Evolutionary conservation across 495 filamentous ascomycete species (phyloP).

Genomic region (Letharia columbiana): DNA sequence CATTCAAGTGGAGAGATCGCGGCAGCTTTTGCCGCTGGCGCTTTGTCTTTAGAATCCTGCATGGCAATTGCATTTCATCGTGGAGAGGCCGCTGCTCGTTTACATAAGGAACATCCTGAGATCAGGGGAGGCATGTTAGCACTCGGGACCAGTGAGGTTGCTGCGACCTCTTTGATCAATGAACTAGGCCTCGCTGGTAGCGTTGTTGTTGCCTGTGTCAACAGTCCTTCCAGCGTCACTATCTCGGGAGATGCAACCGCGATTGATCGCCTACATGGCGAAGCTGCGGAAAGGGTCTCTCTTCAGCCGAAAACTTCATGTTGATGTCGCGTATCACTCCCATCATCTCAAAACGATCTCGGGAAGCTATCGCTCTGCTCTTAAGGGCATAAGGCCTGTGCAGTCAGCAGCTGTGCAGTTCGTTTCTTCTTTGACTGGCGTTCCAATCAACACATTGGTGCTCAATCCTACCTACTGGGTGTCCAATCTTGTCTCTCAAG

Average conservation of each 20-base stretch:
- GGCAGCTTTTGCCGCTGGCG: conserved; percentile 32
- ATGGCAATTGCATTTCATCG: conserved; percentile 34
- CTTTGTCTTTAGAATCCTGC: conserved; percentile 22
- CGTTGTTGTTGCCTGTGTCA: conserved; percentile 28
- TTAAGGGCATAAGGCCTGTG: not conserved
- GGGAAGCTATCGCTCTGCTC: conserved; percentile 26
- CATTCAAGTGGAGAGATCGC: conserved; percentile 40
- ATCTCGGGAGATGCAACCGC: conserved; percentile 25
- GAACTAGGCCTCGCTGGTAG: not conserved
- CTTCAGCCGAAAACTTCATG: conserved; percentile 35
- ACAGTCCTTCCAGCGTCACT: conserved; percentile 31
- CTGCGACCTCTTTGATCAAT: not conserved
- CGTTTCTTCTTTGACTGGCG: conserved; percentile 1
- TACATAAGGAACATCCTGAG: not conserved
- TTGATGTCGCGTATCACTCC: conserved; percentile 39
- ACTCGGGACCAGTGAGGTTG: not conserved
- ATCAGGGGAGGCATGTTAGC: conserved; percentile 11
- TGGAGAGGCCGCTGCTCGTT: conserved; percentile 23
- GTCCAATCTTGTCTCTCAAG: conserved; percentile 2
- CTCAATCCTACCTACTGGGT: conserved; percentile 7
- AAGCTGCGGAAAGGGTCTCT: conserved; percentile 27
- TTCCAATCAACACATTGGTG: not conserved
- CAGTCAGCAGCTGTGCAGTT: not conserved
- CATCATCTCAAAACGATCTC: conserved; percentile 33
- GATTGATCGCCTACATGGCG: conserved; percentile 29